Conservation (phyloP, 129 eudicot species). For the Saposhnikovia divaricata region DNA sequence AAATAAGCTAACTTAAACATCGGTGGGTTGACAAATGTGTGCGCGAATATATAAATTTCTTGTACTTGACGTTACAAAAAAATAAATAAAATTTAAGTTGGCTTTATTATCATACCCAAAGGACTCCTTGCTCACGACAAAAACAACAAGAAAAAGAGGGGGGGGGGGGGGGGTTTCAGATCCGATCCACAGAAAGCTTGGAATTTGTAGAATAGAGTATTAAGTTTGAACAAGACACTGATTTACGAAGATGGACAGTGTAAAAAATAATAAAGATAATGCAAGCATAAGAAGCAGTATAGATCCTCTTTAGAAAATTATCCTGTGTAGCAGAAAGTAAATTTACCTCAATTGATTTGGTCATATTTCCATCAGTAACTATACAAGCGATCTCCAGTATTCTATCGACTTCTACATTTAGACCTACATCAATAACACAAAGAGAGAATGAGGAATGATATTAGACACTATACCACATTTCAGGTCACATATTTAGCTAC, state of each 20-base stretch:
- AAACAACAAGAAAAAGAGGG: too few relatives aligned
- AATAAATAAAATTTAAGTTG: too few relatives aligned
- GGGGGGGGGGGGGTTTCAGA: not conserved
- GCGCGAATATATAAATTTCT: not conserved
- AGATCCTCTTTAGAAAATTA: not conserved
- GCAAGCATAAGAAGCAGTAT: not conserved
- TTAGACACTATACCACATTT: not conserved
- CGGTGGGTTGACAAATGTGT: not conserved
- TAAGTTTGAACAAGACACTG: not conserved
- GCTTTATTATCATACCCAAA: not conserved
- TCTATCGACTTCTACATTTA: constrained; percentile 73
- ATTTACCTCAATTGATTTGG: constrained; percentile 65
- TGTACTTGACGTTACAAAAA: not conserved
- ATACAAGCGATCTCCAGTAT: constrained; percentile 93
- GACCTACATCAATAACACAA: constrained; percentile 45
- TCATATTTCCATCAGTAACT: constrained; percentile 84
- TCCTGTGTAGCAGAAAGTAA: not conserved
- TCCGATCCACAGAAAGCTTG: not conserved
- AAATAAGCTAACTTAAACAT: not conserved
- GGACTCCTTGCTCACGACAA: not conserved
- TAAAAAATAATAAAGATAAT: not conserved
- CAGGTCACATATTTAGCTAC: not conserved
- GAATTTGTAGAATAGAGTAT: not conserved
- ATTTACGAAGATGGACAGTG: not conserved
- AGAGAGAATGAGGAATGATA: not conserved